Percentiles rank a stretch among this genome's conserved stretches.
phyloP scores from a whole-genome alignment of 768 basidiomycete species.

The Steccherinum ochraceum region DNA sequence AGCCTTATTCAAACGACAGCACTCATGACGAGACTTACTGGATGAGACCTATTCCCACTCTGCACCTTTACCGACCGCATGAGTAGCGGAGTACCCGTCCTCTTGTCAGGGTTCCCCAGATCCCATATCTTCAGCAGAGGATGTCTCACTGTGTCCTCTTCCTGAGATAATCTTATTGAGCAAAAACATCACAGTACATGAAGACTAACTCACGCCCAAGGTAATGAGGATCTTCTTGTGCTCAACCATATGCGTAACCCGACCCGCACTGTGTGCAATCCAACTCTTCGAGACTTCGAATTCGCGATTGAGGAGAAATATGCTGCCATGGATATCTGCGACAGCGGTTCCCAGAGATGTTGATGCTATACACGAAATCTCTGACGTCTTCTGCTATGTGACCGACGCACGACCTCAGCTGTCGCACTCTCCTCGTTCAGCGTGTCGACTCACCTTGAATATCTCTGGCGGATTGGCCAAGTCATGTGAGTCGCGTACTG shows the following conservation, averaged over 20 bases:
- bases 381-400: constrained; percentile 44
- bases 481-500: constrained; percentile 77
- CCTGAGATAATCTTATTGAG: constrained; percentile 35
- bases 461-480: constrained; percentile 68
- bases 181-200: constrained; percentile 4
- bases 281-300: constrained; percentile 70
- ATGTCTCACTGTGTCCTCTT: constrained; percentile 62
- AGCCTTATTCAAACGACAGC: constrained; percentile 1
- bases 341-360: constrained; percentile 66
- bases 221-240: constrained; percentile 78
- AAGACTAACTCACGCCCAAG: constrained; percentile 70
- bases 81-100: constrained; percentile 52
- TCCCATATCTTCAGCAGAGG: constrained; percentile 89
- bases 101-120: constrained; percentile 62
- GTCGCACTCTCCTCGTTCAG: background rate
- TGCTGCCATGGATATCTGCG: constrained; percentile 81
- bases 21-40: constrained; percentile 36
- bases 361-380: constrained; percentile 64
- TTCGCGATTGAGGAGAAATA: constrained; percentile 69
- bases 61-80: constrained; percentile 76
- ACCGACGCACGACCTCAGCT: constrained; percentile 3
- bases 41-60: constrained; percentile 70
- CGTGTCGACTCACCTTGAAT: constrained; percentile 51
- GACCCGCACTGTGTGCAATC: constrained; percentile 73
- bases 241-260: constrained; percentile 86